Conservation (phyloP, 2,329 filamentous ascomycete genomes). For the Verticillium dahliae region DNA sequence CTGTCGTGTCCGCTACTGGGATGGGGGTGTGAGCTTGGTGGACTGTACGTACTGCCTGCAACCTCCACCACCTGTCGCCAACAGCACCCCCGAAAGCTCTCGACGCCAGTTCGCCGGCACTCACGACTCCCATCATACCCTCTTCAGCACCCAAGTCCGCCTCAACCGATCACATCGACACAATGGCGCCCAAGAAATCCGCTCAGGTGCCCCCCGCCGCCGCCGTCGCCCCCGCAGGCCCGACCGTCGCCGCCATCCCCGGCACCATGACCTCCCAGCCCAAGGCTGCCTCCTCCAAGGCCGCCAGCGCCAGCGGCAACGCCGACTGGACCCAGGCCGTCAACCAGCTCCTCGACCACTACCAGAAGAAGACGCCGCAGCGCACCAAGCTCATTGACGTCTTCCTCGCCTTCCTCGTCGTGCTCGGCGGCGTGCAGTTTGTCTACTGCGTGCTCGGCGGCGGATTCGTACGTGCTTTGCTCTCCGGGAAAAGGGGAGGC, state of each 20-base stretch:
- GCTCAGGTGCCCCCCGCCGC: background rate
- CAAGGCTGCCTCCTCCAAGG: conserved; percentile 4
- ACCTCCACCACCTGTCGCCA: background rate
- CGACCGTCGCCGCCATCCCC: conserved; percentile 8
- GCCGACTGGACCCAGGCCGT: conserved; percentile 27
- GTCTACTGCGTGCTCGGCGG: conserved; percentile 85
- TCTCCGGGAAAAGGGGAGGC: too few species aligned
- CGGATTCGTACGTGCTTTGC: conserved; percentile 70
- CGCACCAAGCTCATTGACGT: conserved; percentile 85
- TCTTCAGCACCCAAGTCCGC: background rate
- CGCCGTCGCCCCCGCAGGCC: conserved; percentile 24
- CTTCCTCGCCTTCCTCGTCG: conserved; percentile 82
- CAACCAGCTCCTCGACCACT: conserved; percentile 65
- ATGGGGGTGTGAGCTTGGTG: too few species aligned
- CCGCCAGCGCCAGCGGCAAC: conserved; percentile 15
- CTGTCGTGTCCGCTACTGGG: conserved; percentile 24
- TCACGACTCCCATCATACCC: conserved; percentile 6
- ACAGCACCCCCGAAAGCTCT: conserved; percentile 9
- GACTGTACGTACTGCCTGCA: background rate
- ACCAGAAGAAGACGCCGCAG: conserved; percentile 76
- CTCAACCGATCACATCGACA: background rate
- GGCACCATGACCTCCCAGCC: conserved; percentile 8
- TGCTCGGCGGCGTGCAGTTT: conserved; percentile 87
- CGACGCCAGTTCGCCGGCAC: background rate
- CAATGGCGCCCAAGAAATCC: conserved; percentile 42